Percentiles rank a stretch among this genome's conserved stretches.
Evolutionary conservation across 78 protist species (phyloP).

Genomic region (Bigelowiella natans): DNA sequence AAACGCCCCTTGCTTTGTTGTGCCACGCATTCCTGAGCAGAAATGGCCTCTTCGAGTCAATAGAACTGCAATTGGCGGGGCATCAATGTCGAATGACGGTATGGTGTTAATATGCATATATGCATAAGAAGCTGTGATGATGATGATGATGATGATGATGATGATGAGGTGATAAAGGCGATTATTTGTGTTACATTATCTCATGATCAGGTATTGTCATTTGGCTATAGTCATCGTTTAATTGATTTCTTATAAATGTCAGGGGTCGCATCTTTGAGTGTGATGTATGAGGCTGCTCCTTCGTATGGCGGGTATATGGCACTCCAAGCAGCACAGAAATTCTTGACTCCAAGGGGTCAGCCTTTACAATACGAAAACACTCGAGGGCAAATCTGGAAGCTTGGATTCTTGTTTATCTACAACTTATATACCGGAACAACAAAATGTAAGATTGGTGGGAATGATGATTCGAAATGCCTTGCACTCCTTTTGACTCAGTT

Average conservation of each 20-base stretch:
- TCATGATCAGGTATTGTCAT: too few species aligned
- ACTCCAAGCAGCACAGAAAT: neutral
- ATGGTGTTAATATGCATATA: too few species aligned
- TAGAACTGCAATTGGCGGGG: neutral
- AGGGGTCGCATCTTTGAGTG: too few species aligned
- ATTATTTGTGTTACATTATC: too few species aligned
- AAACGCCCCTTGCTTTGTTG: neutral
- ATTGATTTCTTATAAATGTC: too few species aligned
- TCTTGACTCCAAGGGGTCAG: neutral
- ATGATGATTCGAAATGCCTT: neutral
- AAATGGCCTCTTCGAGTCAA: neutral
- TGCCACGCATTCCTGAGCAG: neutral
- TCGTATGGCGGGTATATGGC: neutral
- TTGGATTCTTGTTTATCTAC: neutral
- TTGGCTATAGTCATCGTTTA: too few species aligned
- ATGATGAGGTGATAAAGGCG: too few species aligned
- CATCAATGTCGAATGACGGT: neutral
- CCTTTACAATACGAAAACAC: neutral
- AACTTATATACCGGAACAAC: neutral
- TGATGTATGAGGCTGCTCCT: neutral
- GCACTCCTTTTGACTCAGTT: neutral
- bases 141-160: too few species aligned
- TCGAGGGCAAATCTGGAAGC: neutral
- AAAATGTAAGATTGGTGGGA: neutral
- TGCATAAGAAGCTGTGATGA: too few species aligned